These are phyloP conservation scores for Metschnikowia kofuensis DNA, from an alignment of 805 yeast species.

Conservation along the genomic window DNA sequence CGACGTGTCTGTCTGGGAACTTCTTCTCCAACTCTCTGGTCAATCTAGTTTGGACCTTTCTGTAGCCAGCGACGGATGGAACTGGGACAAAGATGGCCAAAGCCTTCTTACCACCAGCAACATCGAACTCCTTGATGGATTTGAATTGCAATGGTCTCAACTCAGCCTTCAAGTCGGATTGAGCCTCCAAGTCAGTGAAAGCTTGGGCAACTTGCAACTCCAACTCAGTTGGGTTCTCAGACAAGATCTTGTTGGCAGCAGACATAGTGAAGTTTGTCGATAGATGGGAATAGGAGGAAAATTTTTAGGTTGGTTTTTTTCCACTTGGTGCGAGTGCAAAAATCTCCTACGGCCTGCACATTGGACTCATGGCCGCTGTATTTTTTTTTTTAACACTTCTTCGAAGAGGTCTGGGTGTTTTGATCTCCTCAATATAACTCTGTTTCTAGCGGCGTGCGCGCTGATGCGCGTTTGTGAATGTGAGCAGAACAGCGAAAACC, in stretches of 20 bases:
- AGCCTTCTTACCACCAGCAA: slow-evolving; percentile 97
- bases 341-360: slow-evolving; percentile 13
- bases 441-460: too few species aligned
- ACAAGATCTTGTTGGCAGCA: slow-evolving; percentile 93
- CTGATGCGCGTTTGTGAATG: not conserved
- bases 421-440: too few species aligned
- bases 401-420: too few species aligned
- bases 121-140: slow-evolving; percentile 97
- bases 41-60: slow-evolving; percentile 94
- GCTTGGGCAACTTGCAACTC: slow-evolving; percentile 99
- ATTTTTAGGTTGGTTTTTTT: slow-evolving; percentile 13
- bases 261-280: slow-evolving; percentile 61
- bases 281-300: slow-evolving; percentile 13
- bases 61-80: slow-evolving; percentile 88
- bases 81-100: slow-evolving; percentile 97
- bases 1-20: slow-evolving; percentile 99
- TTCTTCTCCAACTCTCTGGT: slow-evolving; percentile 99
- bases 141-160: slow-evolving; percentile 98
- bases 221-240: slow-evolving; percentile 95
- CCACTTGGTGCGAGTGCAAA: slow-evolving; percentile 13
- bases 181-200: slow-evolving; percentile 92
- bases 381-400: not conserved
- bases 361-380: slow-evolving; percentile 4
- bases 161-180: slow-evolving; percentile 95
- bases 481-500: not conserved